Percentiles rank a stretch among this genome's conserved stretches.
Conservation (phyloP, 805 yeast species). For the Teunomyces tritomae region DNA sequence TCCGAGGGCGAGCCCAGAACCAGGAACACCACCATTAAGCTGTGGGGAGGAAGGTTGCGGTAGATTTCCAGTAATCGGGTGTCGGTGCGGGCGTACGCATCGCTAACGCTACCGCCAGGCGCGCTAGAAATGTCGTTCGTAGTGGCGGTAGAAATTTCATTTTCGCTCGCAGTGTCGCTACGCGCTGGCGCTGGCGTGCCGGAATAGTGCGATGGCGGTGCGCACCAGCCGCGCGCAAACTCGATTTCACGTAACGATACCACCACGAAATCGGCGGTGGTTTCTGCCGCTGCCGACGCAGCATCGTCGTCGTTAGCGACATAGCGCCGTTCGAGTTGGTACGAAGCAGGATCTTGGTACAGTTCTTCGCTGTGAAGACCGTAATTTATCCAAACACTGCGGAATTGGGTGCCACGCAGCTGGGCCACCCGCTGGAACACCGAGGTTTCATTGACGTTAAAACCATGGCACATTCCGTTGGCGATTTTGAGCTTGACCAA, state of each 20-base stretch:
- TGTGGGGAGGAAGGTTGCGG: slow-evolving; percentile 50
- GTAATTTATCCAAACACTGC: slow-evolving; percentile 25
- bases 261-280: slow-evolving; percentile 38
- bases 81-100: slow-evolving; percentile 36
- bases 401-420: slow-evolving; percentile 7
- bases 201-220: slow-evolving; percentile 18
- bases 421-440: slow-evolving; percentile 10
- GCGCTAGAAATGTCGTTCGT: neutral
- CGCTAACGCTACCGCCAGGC: slow-evolving; percentile 1
- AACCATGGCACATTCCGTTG: slow-evolving; percentile 68
- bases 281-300: slow-evolving; percentile 15
- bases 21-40: slow-evolving; percentile 59
- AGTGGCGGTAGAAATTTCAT: too few relatives aligned
- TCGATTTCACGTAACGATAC: slow-evolving; percentile 61
- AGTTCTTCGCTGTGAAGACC: slow-evolving; percentile 15
- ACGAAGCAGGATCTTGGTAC: slow-evolving; percentile 13
- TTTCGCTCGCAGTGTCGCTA: too few relatives aligned
- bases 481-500: slow-evolving; percentile 66
- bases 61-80: slow-evolving; percentile 48
- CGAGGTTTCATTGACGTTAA: slow-evolving; percentile 23
- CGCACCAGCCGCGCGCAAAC: slow-evolving; percentile 29
- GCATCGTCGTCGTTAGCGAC: slow-evolving; percentile 62
- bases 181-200: slow-evolving; percentile 9
- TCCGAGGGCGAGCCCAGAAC: slow-evolving; percentile 61
- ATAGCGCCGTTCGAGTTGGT: slow-evolving; percentile 27